Evolutionary conservation across 2,329 filamentous ascomycete species (phyloP).

Genomic region (Seiridium cupressi): DNA sequence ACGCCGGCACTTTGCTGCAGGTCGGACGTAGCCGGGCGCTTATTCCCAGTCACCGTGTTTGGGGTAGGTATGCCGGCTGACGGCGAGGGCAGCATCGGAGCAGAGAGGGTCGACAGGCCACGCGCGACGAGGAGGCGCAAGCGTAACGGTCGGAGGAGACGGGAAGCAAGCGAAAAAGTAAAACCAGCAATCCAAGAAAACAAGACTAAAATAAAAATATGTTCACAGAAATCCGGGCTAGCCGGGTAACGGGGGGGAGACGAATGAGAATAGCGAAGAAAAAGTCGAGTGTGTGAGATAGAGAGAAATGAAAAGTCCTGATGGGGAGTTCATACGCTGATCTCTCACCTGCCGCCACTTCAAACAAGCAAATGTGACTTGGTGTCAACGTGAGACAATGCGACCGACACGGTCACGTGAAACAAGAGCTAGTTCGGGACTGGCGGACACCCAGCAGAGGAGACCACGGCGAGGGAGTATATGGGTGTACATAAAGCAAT

Average conservation of each 20-base stretch:
- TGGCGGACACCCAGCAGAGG: too few relatives aligned
- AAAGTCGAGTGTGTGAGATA: neutral
- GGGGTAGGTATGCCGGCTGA: constrained; percentile 21
- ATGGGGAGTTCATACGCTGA: neutral
- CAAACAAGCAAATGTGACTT: neutral
- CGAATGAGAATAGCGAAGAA: neutral
- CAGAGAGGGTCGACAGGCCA: neutral
- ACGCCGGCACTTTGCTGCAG: constrained; percentile 30
- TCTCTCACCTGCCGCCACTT: neutral
- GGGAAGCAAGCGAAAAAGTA: neutral
- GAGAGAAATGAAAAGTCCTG: neutral
- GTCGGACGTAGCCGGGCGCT: constrained; percentile 31
- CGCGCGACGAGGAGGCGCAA: neutral
- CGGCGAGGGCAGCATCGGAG: constrained; percentile 26
- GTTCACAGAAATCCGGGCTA: constrained; percentile 7
- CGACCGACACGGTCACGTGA: neutral
- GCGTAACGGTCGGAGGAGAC: neutral
- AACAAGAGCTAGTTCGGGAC: too few relatives aligned
- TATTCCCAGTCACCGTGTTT: neutral
- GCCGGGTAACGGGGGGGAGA: neutral
- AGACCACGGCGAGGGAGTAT: too few relatives aligned
- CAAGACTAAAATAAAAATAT: neutral
- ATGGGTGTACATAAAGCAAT: too few relatives aligned
- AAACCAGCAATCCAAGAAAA: neutral
- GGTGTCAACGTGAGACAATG: constrained; percentile 6